These are phyloP conservation scores for Ormosia semicastrata DNA, from an alignment of 306 rosid genomes.

Conservation along the genomic window DNA sequence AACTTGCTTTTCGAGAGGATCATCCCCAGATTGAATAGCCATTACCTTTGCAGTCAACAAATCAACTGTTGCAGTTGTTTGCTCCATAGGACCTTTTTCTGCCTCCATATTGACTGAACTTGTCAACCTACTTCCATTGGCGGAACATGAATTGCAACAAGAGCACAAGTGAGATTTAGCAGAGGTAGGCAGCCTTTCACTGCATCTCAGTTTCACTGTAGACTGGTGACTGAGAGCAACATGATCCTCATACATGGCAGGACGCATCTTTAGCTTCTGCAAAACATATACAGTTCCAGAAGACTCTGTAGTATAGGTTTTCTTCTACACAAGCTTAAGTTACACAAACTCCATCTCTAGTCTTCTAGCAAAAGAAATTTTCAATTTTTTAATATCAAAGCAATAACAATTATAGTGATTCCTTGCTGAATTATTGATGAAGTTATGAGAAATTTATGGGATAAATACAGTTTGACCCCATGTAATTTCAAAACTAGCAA, in stretches of 20 bases:
- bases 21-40: constrained; percentile 23
- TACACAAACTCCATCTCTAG: neutral
- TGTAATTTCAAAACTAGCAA: neutral
- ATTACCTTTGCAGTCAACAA: neutral
- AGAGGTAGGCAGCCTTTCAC: constrained; percentile 43
- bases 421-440: constrained; percentile 2
- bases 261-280: constrained; percentile 89
- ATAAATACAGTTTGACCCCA: neutral
- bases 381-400: constrained; percentile 4
- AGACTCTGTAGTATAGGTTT: neutral
- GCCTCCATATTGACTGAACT: constrained; percentile 27
- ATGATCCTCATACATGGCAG: constrained; percentile 76
- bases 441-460: neutral
- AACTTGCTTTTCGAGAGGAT: constrained; percentile 35
- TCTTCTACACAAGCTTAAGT: neutral
- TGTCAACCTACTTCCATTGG: constrained; percentile 22
- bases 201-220: constrained; percentile 52
- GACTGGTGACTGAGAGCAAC: constrained; percentile 29
- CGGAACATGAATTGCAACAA: constrained; percentile 51
- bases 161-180: constrained; percentile 46
- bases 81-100: constrained; percentile 33
- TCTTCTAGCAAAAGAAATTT: constrained; percentile 8
- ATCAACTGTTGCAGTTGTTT: constrained; percentile 24
- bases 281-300: constrained; percentile 32
- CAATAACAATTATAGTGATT: constrained; percentile 17